These are phyloP conservation scores for Arthrocladium fulminans DNA, from an alignment of 2,329 filamentous ascomycete species.

Conservation along the genomic window DNA sequence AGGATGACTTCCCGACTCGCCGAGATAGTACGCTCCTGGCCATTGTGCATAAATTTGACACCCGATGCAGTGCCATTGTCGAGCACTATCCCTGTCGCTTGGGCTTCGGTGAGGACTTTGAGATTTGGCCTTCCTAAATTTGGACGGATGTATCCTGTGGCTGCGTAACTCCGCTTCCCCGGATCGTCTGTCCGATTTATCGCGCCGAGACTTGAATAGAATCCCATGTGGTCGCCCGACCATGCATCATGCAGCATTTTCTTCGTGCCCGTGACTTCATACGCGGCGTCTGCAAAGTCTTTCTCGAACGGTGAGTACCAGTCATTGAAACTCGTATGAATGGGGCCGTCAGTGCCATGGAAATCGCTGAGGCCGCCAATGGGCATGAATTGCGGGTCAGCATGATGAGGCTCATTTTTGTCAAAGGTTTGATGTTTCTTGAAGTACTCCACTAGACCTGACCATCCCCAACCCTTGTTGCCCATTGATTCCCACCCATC, in stretches of 20 bases:
- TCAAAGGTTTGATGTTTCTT: constrained; percentile 27
- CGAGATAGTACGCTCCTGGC: constrained; percentile 29
- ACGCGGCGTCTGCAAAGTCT: constrained; percentile 29
- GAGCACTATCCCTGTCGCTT: constrained; percentile 30
- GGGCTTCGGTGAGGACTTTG: constrained; percentile 37
- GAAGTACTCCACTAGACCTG: constrained; percentile 16
- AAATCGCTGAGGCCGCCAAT: constrained; percentile 15
- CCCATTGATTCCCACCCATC: constrained; percentile 32
- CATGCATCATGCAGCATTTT: constrained; percentile 20
- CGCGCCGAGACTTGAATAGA: constrained; percentile 17
- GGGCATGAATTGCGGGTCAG: constrained; percentile 26
- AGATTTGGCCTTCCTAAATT: constrained; percentile 36
- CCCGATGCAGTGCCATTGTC: constrained; percentile 29
- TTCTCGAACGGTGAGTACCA: constrained; percentile 31
- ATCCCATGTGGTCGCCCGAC: constrained; percentile 19
- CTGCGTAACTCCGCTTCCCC: constrained; percentile 33
- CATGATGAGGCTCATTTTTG: constrained; percentile 14
- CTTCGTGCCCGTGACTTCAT: constrained; percentile 26
- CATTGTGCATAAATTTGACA: constrained; percentile 36
- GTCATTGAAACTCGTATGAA: constrained; percentile 25
- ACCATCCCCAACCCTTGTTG: constrained; percentile 31
- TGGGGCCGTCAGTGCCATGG: constrained; percentile 22
- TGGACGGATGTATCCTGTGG: constrained; percentile 31
- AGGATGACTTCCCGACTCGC: constrained; percentile 47
- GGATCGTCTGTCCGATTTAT: constrained; percentile 15